phyloP scores from a whole-genome alignment of 768 basidiomycete species.

The Crepidotus variabilis region DNA sequence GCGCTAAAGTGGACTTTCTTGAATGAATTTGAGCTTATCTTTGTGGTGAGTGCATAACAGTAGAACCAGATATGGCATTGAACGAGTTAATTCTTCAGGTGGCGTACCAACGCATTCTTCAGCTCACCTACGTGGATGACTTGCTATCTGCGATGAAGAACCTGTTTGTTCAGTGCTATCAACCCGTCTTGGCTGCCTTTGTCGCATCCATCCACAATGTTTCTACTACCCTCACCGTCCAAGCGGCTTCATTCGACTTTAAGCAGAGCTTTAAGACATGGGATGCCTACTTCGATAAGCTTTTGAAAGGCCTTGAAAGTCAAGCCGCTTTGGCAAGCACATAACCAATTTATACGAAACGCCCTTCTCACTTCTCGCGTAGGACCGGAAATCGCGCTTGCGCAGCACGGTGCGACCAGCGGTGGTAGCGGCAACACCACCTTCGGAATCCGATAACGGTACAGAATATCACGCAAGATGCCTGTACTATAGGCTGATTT shows the following conservation, averaged over 20 bases:
- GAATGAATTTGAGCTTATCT: constrained; percentile 94
- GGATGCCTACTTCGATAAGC: constrained; percentile 76
- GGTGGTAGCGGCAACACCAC: constrained; percentile 40
- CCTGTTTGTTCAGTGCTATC: constrained; percentile 83
- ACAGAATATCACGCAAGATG: constrained; percentile 2
- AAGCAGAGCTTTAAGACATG: constrained; percentile 69
- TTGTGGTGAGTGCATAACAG: constrained; percentile 64
- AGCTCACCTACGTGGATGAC: constrained; percentile 90
- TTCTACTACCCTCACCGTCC: constrained; percentile 36
- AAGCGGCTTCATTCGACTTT: constrained; percentile 62
- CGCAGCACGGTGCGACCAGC: constrained; percentile 36
- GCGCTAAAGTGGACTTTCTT: constrained; percentile 93
- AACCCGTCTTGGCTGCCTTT: constrained; percentile 79
- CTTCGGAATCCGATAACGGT: constrained; percentile 61
- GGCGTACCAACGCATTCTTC: constrained; percentile 94
- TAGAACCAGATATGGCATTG: not conserved
- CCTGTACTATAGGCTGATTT: constrained; percentile 32
- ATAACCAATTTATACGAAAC: not conserved
- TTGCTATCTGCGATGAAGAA: constrained; percentile 77
- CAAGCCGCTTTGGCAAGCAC: constrained; percentile 59
- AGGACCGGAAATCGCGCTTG: constrained; percentile 75
- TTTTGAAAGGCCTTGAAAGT: constrained; percentile 71
- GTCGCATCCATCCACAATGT: constrained; percentile 74
- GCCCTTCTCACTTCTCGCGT: constrained; percentile 2
- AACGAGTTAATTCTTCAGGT: constrained; percentile 47